Evolutionary conservation across 1,284 basidiomycete species (phyloP), one percentile per base, ranked within the genome.

Genomic region (Cutaneotrichosporon cavernicola): DNA sequence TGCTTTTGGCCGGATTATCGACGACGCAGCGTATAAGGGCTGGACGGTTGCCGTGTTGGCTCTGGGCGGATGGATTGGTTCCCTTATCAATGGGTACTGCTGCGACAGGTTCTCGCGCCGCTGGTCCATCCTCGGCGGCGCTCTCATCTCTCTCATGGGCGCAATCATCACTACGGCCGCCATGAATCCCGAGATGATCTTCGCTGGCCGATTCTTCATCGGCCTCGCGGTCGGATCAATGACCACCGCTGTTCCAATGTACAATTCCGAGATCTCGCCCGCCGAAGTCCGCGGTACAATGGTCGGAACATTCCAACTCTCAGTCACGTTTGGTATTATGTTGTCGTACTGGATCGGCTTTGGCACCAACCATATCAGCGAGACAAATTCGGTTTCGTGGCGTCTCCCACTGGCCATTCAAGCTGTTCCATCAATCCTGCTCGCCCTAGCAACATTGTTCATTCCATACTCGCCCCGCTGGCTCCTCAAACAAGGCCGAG

Each of bases 251-350:
- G 90, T 92, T 0, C 91, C 90, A 1, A 87, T 89, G 50, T 76
- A 73, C 67, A 69, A 72, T 61, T 69, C 71, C 14, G 73, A 74
- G 56, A 69, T 69, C 40, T 88, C 89, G 0, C 90, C 90, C 2
- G 83, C 88, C 18, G 86, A 90, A 69, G 87, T 92, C 61, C 86
- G 90, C 67, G 90, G 90, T 26, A 86, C 89, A 1, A 80, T 91
- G 30, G 90, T 88, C 36, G 81, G 79, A 0, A 81, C 87, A 0
- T 90, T 88, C 71, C 89, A 91, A 73, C 82, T 90, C 22, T 87
- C 88, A 79, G 90, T 90, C 73, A 90, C 89, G 5, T 31, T 72
- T 31, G 72, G 72, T 46, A 73, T 73, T 62, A 67, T 73, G 50
- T 58, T 81, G 26, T 88, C 87, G n/a, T 91, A 90, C 83, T 91